Base-by-base conservation (phyloP, 495 filamentous ascomycete species). In the Podospora fimiseda region DNA sequence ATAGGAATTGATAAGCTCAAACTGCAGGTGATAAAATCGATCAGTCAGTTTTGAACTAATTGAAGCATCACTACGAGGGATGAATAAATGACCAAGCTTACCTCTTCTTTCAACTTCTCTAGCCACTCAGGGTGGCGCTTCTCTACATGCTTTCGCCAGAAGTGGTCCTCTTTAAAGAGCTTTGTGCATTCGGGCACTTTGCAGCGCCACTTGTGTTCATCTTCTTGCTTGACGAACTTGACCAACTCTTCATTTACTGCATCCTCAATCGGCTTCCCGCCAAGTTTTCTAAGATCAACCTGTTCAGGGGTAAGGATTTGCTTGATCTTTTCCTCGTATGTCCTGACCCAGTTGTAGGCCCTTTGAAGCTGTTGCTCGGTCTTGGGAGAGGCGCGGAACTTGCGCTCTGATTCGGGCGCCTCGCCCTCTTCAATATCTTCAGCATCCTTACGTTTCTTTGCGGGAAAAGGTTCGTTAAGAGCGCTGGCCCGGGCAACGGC, bases 311-410 rank as follows among this genome's bases (percentile, higher is more conserved):
- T 90, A 16, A 99, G 75, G 38, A 95, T 86, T 65, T 93, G 89
- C 64, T 88, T 74, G 48, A 96, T 77, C 74, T 97, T 99, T 58
- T 99, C 93, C 63, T 99, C 93, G 61, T 95, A 99, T 0, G 91
- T 96, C 70, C 85, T 92, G n/a, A 96, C 95, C 94, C 94, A 97
- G 60, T 99, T 99, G 73, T 90, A 95, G 1, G 93, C 94, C 40
- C 94, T 82, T 63, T 89, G 86, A 24, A 97, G 79, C 70, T 97
- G 94, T 60, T 92, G 86, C 60, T 96, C 90, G 1, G 82, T 79
- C 69, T 95, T 95, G 45, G 79, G 76, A 38, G 80, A 79, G 23
- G 83, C 84, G 36, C 80, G 78, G 52, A 80, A 78, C 38, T 83
- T 84, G 56, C 84, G 88, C 5, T 78, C 71, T n/a, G 67, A 80